Base-by-base conservation (phyloP, 1,284 basidiomycete species). In the Ustilago trichophora region DNA sequence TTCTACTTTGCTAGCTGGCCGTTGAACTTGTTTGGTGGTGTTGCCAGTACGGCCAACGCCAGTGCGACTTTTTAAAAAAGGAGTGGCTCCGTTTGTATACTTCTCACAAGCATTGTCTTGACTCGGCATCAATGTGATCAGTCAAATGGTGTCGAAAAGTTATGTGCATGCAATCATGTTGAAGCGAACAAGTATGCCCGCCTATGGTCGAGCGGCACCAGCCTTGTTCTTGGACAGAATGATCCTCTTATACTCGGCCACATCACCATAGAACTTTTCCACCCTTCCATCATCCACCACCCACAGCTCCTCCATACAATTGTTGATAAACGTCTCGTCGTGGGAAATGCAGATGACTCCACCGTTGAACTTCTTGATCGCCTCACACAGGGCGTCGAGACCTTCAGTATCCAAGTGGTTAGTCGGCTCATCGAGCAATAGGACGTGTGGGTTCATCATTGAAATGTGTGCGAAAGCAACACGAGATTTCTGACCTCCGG, bases 381-480 rank as follows among this genome's bases (percentile, higher is more conserved):
- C 96, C 19, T 86, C 83, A 88, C 96, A 96, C 40, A 98, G 85
- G 6, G 94, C 96, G 80, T 99, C 96, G 56, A 98, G 86, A 87
- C 94, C 95, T 33, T 80, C 76, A n/a, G 74, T 93, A 89, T 97
- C 93, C 82, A 98, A 85, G 83, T 98, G 95, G 85, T 98, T 98
- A 75, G 94, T 96, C 60, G 95, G 95, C 88, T 93, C 95, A 84
- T 98, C 95, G 82, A 98, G 86, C 83, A 93, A 93, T 84, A 98
- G 91, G 83, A 98, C 84, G 86, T 98, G 96, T 60, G 95, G 96
- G 49, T 88, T 87, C 82, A 91, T 90, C 75, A 98, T 84, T 35
- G 91, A 92, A 35, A 99, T 83, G n/a, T 90, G 86, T 1, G 95
- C 89, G 82, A 99, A 99, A 0, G 95, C 93, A 7, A 98, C 94